phyloP scores from a whole-genome alignment of 2,329 filamentous ascomycete genomes.

The Pseudogymnoascus sp. region DNA sequence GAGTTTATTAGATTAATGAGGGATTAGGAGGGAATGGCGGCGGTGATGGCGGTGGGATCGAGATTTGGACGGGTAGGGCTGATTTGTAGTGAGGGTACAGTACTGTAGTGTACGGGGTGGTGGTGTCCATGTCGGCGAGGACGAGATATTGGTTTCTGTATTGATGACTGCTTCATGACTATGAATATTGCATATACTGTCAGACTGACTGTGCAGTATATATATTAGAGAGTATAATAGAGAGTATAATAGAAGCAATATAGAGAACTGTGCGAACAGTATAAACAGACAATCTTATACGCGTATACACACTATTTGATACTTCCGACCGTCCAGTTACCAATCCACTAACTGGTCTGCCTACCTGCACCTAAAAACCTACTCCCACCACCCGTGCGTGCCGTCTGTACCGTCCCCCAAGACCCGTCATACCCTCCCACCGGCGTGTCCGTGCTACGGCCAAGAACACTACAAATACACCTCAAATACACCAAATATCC shows the following conservation, averaged over 20 bases:
- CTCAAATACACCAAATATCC: background rate
- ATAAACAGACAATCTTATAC: background rate
- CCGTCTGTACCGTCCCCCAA: background rate
- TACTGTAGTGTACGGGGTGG: background rate
- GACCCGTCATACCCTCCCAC: background rate
- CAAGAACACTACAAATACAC: background rate
- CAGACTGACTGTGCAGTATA: background rate
- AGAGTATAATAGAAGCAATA: background rate
- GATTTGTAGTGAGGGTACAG: background rate
- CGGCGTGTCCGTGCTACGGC: background rate
- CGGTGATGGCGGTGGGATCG: background rate
- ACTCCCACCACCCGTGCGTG: background rate
- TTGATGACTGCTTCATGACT: background rate
- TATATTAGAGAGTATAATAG: background rate
- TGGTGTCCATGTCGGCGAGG: background rate
- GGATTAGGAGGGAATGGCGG: background rate
- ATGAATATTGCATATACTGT: background rate
- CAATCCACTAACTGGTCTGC: background rate
- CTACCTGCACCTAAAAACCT: background rate
- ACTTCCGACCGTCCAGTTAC: background rate
- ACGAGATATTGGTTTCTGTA: background rate
- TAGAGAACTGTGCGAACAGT: background rate
- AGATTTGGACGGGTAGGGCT: background rate
- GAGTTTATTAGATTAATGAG: background rate
- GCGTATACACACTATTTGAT: background rate